Evolutionary conservation across 1,139 yeast species (phyloP).

Genomic region (Pichia sp.): DNA sequence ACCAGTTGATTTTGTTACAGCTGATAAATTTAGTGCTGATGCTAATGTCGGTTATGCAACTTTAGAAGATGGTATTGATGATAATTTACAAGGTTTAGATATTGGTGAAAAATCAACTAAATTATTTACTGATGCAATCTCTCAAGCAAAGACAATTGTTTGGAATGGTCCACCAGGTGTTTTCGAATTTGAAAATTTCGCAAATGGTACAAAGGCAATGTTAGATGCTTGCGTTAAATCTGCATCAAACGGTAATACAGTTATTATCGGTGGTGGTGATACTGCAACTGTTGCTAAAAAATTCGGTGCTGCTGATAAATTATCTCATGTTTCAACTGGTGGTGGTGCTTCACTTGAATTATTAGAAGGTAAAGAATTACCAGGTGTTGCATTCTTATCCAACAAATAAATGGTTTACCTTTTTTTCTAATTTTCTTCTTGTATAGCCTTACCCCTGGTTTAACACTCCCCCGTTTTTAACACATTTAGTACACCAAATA

Average conservation of each 20-base stretch:
- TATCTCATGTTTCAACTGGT: conserved; percentile 96
- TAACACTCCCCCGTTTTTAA: background rate
- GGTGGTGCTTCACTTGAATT: conserved; percentile 99
- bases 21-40: conserved; percentile 86
- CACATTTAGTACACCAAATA: conserved; percentile 45
- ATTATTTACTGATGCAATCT: conserved; percentile 71
- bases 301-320: conserved; percentile 88
- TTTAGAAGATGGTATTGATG: conserved; percentile 84
- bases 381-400: conserved; percentile 61
- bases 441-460: too few species aligned
- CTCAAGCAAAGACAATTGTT: conserved; percentile 90
- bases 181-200: conserved; percentile 86
- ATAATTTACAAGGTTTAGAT: conserved; percentile 90
- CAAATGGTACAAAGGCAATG: conserved; percentile 82
- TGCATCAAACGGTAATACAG: conserved; percentile 83
- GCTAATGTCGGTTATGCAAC: conserved; percentile 78
- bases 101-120: conserved; percentile 81
- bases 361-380: conserved; percentile 94
- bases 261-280: conserved; percentile 98
- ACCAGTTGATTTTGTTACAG: conserved; percentile 92
- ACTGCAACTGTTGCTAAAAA: conserved; percentile 98
- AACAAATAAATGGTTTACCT: too few species aligned
- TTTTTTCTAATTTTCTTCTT: too few species aligned
- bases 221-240: conserved; percentile 83
- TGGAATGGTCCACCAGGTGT: conserved; percentile 99